Base-by-base conservation (phyloP, 148 eudicot genomes). In the Beta vulgaris region DNA sequence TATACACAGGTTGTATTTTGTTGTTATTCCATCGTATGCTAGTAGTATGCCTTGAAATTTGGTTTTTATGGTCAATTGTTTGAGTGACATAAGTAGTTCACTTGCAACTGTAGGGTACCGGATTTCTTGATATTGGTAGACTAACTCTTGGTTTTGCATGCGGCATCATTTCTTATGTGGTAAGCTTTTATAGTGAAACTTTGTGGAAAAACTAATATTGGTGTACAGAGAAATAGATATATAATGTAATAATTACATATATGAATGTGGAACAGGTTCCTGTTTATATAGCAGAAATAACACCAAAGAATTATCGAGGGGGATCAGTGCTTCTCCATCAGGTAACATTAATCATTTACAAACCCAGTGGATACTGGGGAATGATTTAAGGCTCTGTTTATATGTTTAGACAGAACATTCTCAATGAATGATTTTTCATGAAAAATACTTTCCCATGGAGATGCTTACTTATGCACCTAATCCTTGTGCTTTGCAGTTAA, bases 261-360 rank as follows among this genome's bases (percentile, higher is more conserved):
- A 2, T 59, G 59, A 29, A 29, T 63, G 53, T 25, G 44, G 68
- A 18, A 63, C 80, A 90, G 91, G 71, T 73, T 54, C 82, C 85
- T 15, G 81, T 86, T 46, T 90, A 88, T 63, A 69, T 90, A 53
- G 88, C 91, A 15, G 91, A 88, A 77, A 86, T 88, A 55, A 58
- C 94, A 67, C 91, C 91, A 15, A 85, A 80, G 64, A 76, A 88
- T 29, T 65, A 84, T 49, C 85, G 91, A 57, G 91, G 94, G 31
- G 88, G 84, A 28, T 49, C 78, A 32, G 86, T 69, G 51, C 76
- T 84, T 64, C 61, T 80, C 3, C 49, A 65, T 40, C 69, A 65
- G 69, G 69, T 39, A 65, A 40, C 31, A n/a, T n/a, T n/a, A n/a
- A n/a, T n/a, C n/a, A n/a, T n/a, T n/a, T n/a, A n/a, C n/a, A n/a